Evolutionary conservation across 345 rosid species (phyloP).

Genomic region (Salix caprea): DNA sequence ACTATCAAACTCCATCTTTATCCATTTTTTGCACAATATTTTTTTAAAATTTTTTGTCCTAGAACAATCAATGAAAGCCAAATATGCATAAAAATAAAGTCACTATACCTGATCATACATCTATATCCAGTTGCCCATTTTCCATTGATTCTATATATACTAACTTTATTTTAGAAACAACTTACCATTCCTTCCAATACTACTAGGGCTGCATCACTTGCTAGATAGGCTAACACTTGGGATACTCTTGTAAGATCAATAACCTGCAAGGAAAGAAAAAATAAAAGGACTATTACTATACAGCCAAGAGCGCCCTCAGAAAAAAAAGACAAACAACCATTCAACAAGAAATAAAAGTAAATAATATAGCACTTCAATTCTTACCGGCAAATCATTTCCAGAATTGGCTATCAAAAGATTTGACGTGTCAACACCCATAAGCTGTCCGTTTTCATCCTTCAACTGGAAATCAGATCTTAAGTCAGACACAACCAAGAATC

Average conservation of each 20-base stretch:
- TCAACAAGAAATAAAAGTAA: background rate
- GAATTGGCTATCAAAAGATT: slow-evolving; percentile 88
- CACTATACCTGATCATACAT: background rate
- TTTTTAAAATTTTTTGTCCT: background rate
- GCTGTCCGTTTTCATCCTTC: slow-evolving; percentile 77
- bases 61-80: background rate
- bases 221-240: slow-evolving; percentile 80
- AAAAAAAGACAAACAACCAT: background rate
- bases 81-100: background rate
- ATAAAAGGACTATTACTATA: background rate
- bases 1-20: background rate
- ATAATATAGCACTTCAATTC: background rate
- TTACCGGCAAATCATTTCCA: slow-evolving; percentile 97
- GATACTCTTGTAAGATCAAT: slow-evolving; percentile 90
- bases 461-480: slow-evolving; percentile 41
- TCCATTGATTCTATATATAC: background rate
- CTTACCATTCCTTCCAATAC: slow-evolving; percentile 98
- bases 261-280: slow-evolving; percentile 47
- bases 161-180: background rate
- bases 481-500: slow-evolving; percentile 29
- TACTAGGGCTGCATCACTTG: slow-evolving; percentile 85
- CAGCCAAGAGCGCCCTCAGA: background rate
- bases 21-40: background rate
- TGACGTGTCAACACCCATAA: slow-evolving; percentile 75
- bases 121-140: background rate